These are phyloP conservation scores for Petasospora fabianii DNA, from an alignment of 1,139 yeast species.

Conservation along the genomic window DNA sequence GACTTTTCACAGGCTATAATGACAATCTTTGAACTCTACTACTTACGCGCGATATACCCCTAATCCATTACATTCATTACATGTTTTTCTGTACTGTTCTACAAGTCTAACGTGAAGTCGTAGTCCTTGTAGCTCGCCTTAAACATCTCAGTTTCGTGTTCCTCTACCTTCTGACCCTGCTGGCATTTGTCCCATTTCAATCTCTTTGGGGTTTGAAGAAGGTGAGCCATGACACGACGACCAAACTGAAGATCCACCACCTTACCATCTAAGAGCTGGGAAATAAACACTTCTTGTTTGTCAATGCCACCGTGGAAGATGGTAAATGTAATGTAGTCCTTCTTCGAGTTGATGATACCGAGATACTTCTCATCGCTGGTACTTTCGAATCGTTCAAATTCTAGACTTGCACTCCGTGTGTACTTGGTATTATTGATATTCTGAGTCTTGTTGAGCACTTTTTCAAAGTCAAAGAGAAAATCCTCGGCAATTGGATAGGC, in stretches of 20 bases:
- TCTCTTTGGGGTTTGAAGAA: slow-evolving; percentile 57
- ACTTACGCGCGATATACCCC: no score
- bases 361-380: slow-evolving; percentile 28
- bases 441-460: slow-evolving; percentile 38
- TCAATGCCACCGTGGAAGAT: slow-evolving; percentile 32
- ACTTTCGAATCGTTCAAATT: slow-evolving; percentile 35
- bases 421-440: slow-evolving; percentile 48
- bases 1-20: background rate
- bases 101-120: slow-evolving; percentile 35
- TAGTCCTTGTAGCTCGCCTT: slow-evolving; percentile 44
- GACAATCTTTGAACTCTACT: no score
- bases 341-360: slow-evolving; percentile 35
- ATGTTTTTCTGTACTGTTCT: background rate
- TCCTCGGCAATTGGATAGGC: slow-evolving; percentile 53
- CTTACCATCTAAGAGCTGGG: slow-evolving; percentile 29
- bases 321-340: slow-evolving; percentile 35
- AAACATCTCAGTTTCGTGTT: slow-evolving; percentile 56
- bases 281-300: slow-evolving; percentile 29
- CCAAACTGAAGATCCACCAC: slow-evolving; percentile 72
- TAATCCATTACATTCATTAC: no score
- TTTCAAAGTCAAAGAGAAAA: slow-evolving; percentile 36
- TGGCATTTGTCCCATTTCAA: slow-evolving; percentile 71
- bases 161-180: slow-evolving; percentile 56
- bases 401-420: slow-evolving; percentile 39
- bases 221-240: slow-evolving; percentile 63